Evolutionary conservation across 2,329 filamentous ascomycete species (phyloP), one percentile per base, ranked within the genome.

Genomic region (Triangularia verruculosa): DNA sequence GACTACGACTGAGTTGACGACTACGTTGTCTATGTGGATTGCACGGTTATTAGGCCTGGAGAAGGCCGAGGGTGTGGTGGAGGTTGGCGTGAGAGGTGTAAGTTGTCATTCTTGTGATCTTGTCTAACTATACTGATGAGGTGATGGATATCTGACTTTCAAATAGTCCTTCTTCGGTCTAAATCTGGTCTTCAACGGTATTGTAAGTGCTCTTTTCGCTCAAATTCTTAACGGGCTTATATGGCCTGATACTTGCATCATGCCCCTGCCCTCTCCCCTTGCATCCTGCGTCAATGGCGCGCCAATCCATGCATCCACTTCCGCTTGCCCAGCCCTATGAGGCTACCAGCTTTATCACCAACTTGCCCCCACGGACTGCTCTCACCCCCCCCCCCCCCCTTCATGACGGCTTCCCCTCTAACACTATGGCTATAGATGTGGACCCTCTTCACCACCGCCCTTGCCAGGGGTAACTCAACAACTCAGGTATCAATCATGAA

Each of bases 401-500:
- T n/a, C n/a, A n/a, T n/a, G n/a, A n/a, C n/a, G n/a, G n/a, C n/a
- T n/a, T 13, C 32, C 32, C 12, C 32, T 34, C 15, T 3, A 9
- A 34, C 32, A 34, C 32, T 13, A 9, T 12, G 8, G 11, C 32
- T n/a, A 43, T 22, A 86, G 76, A 94, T 94, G 91, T 94, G 91
- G 91, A 87, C 89, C 0, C 83, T 94, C 56, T 94, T 93, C 78
- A 94, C 91, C 6, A 84, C 86, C 57, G 91, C 91, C 59, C 83
- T 94, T n/a, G 86, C 90, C 0, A 83, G 85, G 17, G 89, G 90
- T 13, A 83, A 85, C 63, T 92, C 89, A 1, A 92, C 91, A 8
- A 91, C 91, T 0, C 89, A 92, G 72, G 91, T 93, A 57, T 89
- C 86, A 69, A 89, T 94, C 73, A 86, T 94, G 75, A 94, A 94